A percentile compares a stretch with the other conserved stretches of the same genome.
phyloP scores from a whole-genome alignment of 495 filamentous ascomycete species.

The Apodospora peruviana region DNA sequence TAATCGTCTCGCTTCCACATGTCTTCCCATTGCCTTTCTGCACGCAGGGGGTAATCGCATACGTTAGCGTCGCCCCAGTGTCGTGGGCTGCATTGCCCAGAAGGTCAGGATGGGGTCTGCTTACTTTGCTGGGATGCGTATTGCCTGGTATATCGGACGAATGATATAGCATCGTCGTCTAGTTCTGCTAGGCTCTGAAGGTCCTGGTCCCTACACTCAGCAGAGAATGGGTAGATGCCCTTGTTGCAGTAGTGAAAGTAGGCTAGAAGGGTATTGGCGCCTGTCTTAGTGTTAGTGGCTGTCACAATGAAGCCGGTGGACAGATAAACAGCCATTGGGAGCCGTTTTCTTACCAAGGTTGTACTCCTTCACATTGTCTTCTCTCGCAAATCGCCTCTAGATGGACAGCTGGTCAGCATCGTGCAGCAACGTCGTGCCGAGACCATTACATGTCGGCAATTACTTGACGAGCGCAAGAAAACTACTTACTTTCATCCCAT shows the following conservation, averaged over 20 bases:
- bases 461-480: not conserved
- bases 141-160: constrained; percentile 33
- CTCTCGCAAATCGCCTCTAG: constrained; percentile 45
- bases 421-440: not conserved
- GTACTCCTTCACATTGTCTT: constrained; percentile 46
- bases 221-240: constrained; percentile 44
- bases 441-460: not conserved
- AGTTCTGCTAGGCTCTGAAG: constrained; percentile 38
- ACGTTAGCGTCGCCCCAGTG: constrained; percentile 7
- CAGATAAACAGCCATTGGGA: no score
- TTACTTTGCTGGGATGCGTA: constrained; percentile 37
- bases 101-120: constrained; percentile 7
- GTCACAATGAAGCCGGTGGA: not conserved
- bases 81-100: not conserved
- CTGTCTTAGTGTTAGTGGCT: constrained; percentile 19
- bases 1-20: constrained; percentile 30
- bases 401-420: constrained; percentile 4
- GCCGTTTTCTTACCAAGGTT: constrained; percentile 36
- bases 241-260: constrained; percentile 59
- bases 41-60: not conserved
- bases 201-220: constrained; percentile 44
- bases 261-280: constrained; percentile 52
- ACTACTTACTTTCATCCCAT: constrained; percentile 42
- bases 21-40: constrained; percentile 36
- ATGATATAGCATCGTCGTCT: constrained; percentile 31